Evolutionary conservation across 148 eudicot genomes (phyloP).

Genomic region (Rhododendron vialii): DNA sequence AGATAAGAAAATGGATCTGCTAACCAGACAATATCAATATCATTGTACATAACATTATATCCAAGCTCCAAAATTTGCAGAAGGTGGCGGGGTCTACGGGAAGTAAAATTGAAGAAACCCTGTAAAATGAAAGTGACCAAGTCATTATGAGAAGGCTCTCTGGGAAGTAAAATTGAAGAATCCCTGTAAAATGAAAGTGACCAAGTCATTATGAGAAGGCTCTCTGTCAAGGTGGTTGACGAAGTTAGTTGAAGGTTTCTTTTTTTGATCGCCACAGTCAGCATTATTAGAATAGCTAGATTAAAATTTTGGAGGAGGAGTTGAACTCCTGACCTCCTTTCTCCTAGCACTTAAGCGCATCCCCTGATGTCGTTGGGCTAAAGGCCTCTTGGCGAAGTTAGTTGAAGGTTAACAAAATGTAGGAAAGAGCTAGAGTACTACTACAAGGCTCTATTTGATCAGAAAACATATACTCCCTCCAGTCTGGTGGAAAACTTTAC

Average conservation of each 20-base stretch:
- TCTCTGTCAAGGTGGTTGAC: not conserved
- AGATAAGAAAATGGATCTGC: constrained; percentile 88
- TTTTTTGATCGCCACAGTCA: too few relatives aligned
- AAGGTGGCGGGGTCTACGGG: constrained; percentile 68
- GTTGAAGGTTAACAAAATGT: not conserved
- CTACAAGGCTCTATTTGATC: not conserved
- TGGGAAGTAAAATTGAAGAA: constrained; percentile 92
- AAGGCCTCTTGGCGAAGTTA: too few relatives aligned
- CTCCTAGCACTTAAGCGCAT: too few relatives aligned
- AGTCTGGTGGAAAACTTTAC: not conserved
- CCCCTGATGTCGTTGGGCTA: too few relatives aligned
- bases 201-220: constrained; percentile 4
- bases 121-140: too few relatives aligned
- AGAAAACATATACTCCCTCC: not conserved
- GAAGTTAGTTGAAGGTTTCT: not conserved
- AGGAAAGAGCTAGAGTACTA: not conserved
- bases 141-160: too few relatives aligned
- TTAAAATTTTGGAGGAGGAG: too few relatives aligned
- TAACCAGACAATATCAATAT: constrained; percentile 99
- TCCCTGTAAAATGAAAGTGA: constrained; percentile 48
- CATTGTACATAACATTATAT: constrained; percentile 94
- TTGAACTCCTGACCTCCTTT: too few relatives aligned
- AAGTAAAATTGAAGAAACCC: too few relatives aligned
- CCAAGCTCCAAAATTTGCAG: constrained; percentile 90
- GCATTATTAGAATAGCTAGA: too few relatives aligned